phyloP scores from a whole-genome alignment of 176 grass and related monocot genomes.

The Bromus sterilis region DNA sequence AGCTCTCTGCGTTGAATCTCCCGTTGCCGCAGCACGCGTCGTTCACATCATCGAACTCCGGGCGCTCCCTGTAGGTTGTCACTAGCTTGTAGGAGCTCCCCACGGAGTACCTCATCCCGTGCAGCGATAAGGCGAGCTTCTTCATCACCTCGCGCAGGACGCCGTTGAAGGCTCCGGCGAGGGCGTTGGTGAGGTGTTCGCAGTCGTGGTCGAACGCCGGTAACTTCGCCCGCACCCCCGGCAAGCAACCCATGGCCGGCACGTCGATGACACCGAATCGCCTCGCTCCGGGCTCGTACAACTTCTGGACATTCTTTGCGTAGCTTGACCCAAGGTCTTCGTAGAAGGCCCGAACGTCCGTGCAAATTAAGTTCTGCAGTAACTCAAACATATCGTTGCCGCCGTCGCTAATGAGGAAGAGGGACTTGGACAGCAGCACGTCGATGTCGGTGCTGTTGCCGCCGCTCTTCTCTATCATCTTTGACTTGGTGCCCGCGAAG shows the following conservation, averaged over 20 bases:
- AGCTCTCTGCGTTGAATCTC: conserved; percentile 5
- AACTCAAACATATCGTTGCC: conserved; percentile 55
- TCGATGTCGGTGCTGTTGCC: background rate
- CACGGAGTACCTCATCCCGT: conserved; percentile 31
- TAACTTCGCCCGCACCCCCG: background rate
- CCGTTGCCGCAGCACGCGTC: conserved; percentile 50
- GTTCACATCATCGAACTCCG: conserved; percentile 15
- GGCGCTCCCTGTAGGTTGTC: conserved; percentile 6
- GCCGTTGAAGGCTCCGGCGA: conserved; percentile 31
- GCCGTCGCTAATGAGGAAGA: conserved; percentile 48
- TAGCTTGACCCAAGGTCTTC: conserved; percentile 33
- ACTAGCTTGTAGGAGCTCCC: conserved; percentile 46
- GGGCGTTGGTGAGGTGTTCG: background rate
- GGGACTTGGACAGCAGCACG: conserved; percentile 38
- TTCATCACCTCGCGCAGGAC: conserved; percentile 2
- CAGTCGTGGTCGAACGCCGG: conserved; percentile 15
- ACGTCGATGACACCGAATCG: conserved; percentile 42
- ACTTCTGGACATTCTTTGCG: conserved; percentile 6
- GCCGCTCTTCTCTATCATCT: background rate
- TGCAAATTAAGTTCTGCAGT: conserved; percentile 7
- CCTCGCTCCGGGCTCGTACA: conserved; percentile 22
- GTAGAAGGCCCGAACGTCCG: conserved; percentile 20
- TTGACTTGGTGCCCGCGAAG: conserved; percentile 32
- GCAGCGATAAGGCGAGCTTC: background rate
- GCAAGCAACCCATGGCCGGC: conserved; percentile 41